Conservation (phyloP, 73 alveolate genomes). For the Paramecium primaurelia region DNA sequence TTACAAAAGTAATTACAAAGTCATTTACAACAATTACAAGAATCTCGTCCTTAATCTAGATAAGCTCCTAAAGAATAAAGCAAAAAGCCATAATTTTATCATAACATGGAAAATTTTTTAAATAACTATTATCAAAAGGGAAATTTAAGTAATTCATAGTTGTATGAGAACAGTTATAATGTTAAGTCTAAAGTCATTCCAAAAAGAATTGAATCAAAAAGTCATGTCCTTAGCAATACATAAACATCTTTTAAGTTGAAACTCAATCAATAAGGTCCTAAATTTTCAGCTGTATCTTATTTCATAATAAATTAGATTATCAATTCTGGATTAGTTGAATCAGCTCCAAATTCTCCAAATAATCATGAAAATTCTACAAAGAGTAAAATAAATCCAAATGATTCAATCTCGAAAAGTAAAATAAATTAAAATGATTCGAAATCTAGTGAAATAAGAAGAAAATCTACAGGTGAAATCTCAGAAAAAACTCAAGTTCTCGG, state of each 20-base stretch:
- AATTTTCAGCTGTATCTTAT: not conserved
- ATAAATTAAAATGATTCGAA: not conserved
- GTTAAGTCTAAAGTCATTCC: slow-evolving; percentile 38
- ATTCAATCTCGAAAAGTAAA: not conserved
- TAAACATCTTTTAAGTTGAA: slow-evolving; percentile 19
- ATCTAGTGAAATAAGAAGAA: slow-evolving; percentile 10
- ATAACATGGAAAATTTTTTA: slow-evolving; percentile 30
- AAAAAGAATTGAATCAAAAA: slow-evolving; percentile 37
- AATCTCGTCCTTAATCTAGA: slow-evolving; percentile 9
- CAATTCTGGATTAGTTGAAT: slow-evolving; percentile 1
- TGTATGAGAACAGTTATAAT: slow-evolving; percentile 37
- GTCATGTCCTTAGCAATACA: not conserved
- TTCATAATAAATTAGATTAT: not conserved
- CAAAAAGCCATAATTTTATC: slow-evolving; percentile 35
- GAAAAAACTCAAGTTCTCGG: slow-evolving; percentile 17
- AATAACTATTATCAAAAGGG: slow-evolving; percentile 31
- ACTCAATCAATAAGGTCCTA: not conserved
- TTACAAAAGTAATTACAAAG: not conserved
- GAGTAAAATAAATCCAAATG: not conserved
- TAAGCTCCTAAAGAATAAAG: not conserved
- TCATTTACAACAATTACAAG: not conserved
- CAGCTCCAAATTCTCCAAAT: slow-evolving; percentile 45
- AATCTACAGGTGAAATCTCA: slow-evolving; percentile 26
- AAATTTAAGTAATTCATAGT: not conserved
- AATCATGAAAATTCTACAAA: not conserved